Evolutionary conservation across 257 asterid species (phyloP).

Genomic region (Cinchona pubescens): DNA sequence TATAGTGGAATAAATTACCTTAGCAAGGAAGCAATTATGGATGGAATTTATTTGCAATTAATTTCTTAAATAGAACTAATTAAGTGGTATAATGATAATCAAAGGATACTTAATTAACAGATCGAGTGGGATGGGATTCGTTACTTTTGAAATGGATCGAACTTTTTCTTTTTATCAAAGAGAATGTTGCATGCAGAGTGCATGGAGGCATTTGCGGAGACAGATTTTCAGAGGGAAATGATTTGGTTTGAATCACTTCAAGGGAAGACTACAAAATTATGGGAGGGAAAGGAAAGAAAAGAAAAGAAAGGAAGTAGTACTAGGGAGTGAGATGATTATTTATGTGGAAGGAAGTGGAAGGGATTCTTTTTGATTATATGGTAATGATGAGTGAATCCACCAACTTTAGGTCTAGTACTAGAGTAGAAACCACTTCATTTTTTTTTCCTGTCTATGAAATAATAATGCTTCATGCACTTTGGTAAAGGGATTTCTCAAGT

Average conservation of each 20-base stretch:
- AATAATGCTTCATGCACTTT: background rate
- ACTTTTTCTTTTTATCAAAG: constrained; percentile 16
- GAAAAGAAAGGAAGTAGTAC: background rate
- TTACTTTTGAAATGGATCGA: constrained; percentile 19
- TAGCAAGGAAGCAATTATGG: constrained; percentile 17
- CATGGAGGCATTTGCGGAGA: constrained; percentile 34
- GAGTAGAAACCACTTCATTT: constrained; percentile 1
- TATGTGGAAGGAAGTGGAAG: constrained; percentile 20
- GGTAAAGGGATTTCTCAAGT: background rate
- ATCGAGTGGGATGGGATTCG: constrained; percentile 5
- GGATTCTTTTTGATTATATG: constrained; percentile 37
- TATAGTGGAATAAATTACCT: constrained; percentile 1
- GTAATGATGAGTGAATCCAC: constrained; percentile 48
- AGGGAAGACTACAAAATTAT: constrained; percentile 8
- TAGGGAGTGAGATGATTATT: constrained; percentile 8
- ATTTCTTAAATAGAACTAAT: background rate
- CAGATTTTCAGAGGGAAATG: constrained; percentile 49
- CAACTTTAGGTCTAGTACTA: background rate
- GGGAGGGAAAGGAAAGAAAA: constrained; percentile 16
- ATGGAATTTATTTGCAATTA: background rate
- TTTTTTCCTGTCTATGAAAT: background rate
- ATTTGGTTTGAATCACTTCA: constrained; percentile 45
- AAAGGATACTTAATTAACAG: no score
- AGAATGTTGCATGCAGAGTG: constrained; percentile 39
- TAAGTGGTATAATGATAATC: background rate